Conservation (phyloP, 768 basidiomycete genomes). For the Pholiota conissans region DNA sequence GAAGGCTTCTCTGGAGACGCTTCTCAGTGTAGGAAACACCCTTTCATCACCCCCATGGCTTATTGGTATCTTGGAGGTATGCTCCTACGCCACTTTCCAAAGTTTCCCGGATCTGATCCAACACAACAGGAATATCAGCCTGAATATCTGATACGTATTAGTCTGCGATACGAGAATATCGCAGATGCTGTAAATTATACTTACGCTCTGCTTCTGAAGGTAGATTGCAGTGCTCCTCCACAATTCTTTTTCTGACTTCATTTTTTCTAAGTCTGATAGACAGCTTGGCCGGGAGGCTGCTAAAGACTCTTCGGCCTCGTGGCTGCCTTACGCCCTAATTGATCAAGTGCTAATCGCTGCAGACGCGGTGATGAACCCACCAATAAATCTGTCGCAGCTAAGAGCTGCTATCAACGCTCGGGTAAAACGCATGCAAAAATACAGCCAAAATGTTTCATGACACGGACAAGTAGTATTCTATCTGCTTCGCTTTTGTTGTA, state of each 20-base stretch:
- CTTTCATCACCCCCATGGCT: conserved; percentile 82
- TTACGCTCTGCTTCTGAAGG: conserved; percentile 71
- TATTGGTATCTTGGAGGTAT: conserved; percentile 70
- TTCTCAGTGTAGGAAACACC: conserved; percentile 64
- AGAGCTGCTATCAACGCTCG: conserved; percentile 62
- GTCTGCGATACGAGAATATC: conserved; percentile 77
- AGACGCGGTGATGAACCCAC: conserved; percentile 49
- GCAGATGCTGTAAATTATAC: conserved; percentile 77
- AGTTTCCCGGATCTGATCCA: conserved; percentile 5
- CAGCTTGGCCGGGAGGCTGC: conserved; percentile 48
- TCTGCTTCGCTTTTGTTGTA: neutral
- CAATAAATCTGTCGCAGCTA: conserved; percentile 50
- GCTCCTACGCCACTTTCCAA: neutral
- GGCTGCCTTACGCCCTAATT: conserved; percentile 82
- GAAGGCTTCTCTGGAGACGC: conserved; percentile 74
- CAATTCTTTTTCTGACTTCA: conserved; percentile 4
- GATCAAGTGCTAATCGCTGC: conserved; percentile 79
- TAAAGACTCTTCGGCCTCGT: conserved; percentile 61
- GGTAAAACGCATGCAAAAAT: conserved; percentile 68
- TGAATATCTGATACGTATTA: conserved; percentile 80
- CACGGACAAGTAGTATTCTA: neutral
- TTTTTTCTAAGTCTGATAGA: conserved; percentile 48
- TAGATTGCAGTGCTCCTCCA: conserved; percentile 24
- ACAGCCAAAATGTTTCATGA: conserved; percentile 38
- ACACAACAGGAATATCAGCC: conserved; percentile 64